These are phyloP conservation scores for Gliomastix tumulicola DNA, from an alignment of 2,329 filamentous ascomycete species.

Conservation along the genomic window DNA sequence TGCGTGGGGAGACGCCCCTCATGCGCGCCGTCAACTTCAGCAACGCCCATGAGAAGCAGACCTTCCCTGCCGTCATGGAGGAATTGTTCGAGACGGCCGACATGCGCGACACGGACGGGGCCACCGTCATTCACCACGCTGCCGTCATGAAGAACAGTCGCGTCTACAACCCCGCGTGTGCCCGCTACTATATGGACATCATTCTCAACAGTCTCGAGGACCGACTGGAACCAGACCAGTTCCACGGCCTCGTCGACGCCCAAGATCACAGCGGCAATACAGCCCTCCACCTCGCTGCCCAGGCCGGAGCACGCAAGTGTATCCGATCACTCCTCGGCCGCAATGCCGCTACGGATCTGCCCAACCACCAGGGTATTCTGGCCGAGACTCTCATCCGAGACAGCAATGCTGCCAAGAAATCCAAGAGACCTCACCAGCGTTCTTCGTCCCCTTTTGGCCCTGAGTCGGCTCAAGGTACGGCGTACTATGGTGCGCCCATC, in stretches of 20 bases:
- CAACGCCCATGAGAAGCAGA: constrained; percentile 91
- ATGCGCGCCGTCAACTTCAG: constrained; percentile 95
- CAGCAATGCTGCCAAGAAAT: constrained; percentile 61
- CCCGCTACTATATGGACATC: constrained; percentile 88
- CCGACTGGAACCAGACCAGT: constrained; percentile 64
- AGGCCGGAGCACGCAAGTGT: constrained; percentile 83
- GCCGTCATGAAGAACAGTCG: constrained; percentile 80
- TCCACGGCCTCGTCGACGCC: constrained; percentile 72
- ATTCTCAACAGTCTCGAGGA: constrained; percentile 83
- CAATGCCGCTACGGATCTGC: constrained; percentile 75
- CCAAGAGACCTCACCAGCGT: constrained; percentile 60
- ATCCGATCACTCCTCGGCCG: constrained; percentile 73
- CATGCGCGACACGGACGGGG: constrained; percentile 70
- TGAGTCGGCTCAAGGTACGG: constrained; percentile 50
- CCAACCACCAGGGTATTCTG: constrained; percentile 74
- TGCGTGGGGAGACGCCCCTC: constrained; percentile 78
- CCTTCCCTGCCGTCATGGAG: constrained; percentile 77
- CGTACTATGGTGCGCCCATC: constrained; percentile 42
- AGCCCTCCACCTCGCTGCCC: constrained; percentile 66
- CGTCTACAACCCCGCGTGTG: constrained; percentile 76
- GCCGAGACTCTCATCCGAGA: constrained; percentile 79
- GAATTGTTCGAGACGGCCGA: constrained; percentile 78
- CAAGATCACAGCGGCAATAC: constrained; percentile 88
- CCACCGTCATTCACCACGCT: constrained; percentile 91
- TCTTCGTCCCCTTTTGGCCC: constrained; percentile 69